Conservation (phyloP, 2,329 filamentous ascomycete species). For the Westerdykella ornata region DNA sequence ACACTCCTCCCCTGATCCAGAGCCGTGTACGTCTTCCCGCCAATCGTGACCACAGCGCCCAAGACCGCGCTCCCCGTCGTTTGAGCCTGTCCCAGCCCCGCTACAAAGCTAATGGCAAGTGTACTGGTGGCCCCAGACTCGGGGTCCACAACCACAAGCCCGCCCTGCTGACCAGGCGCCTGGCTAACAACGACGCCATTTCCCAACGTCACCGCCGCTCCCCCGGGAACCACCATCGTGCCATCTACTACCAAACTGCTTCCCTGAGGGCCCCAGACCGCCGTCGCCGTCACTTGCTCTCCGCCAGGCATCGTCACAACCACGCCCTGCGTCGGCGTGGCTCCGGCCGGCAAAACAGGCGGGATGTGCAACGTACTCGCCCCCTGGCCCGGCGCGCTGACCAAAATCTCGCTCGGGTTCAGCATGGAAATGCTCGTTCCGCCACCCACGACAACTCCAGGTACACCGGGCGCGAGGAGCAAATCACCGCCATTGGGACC, state of each 20-base stretch:
- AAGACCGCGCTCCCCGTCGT: constrained; percentile 1
- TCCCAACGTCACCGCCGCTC: not conserved
- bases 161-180: constrained; percentile 6
- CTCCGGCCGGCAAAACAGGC: constrained; percentile 1
- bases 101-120: constrained; percentile 6
- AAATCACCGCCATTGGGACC: too few species aligned
- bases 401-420: constrained; percentile 5
- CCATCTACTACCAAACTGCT: constrained; percentile 6
- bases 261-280: constrained; percentile 4
- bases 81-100: not conserved
- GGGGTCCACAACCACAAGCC: constrained; percentile 7
- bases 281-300: constrained; percentile 8
- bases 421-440: constrained; percentile 5
- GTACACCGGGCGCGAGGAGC: not conserved
- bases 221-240: constrained; percentile 2
- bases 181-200: constrained; percentile 12
- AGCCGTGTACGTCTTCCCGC: constrained; percentile 9
- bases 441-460: not conserved
- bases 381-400: constrained; percentile 4
- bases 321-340: constrained; percentile 5
- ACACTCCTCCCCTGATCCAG: constrained; percentile 6
- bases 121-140: constrained; percentile 7
- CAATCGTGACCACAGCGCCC: constrained; percentile 8
- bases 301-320: constrained; percentile 10
- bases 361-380: constrained; percentile 11